Percentiles rank a stretch among this genome's conserved stretches.
Evolutionary conservation across 2,329 filamentous ascomycete species (phyloP).

Genomic region (Monosporascus sp.): DNA sequence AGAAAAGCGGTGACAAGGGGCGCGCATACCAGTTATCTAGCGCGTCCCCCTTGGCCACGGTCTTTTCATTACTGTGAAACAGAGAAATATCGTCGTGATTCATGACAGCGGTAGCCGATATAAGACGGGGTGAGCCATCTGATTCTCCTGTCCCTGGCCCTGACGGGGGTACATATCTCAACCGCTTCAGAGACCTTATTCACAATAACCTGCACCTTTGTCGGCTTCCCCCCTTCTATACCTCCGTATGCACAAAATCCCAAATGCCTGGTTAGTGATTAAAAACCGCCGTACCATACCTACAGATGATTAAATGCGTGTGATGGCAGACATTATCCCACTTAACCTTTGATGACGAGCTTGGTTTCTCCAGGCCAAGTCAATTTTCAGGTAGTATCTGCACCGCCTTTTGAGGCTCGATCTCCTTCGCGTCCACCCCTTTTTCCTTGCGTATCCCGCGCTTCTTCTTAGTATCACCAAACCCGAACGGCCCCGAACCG

Average conservation of each 20-base stretch:
- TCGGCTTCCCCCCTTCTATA: too few relatives aligned
- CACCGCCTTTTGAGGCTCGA: neutral
- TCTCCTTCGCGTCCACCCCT: neutral
- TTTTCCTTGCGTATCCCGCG: neutral
- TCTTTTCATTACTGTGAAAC: neutral
- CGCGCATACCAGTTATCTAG: neutral
- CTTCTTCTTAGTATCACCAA: neutral
- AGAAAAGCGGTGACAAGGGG: neutral
- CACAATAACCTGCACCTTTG: too few relatives aligned
- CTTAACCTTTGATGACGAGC: too few relatives aligned
- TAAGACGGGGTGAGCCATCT: neutral
- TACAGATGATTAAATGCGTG: too few relatives aligned
- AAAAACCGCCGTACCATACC: too few relatives aligned
- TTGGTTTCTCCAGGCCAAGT: neutral
- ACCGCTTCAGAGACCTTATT: too few relatives aligned
- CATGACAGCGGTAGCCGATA: neutral
- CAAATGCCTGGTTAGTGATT: too few relatives aligned
- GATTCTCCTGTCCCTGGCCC: too few relatives aligned
- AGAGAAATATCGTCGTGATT: neutral
- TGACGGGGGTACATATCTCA: too few relatives aligned
- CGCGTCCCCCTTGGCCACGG: neutral
- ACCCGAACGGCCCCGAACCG: neutral
- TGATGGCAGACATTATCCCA: neutral
- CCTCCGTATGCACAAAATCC: too few relatives aligned
- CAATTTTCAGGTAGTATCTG: neutral